Evolutionary conservation across 805 yeast genomes (phyloP), one percentile per base, ranked within the genome.

Genomic region (Komagataella kurtzmanii): DNA sequence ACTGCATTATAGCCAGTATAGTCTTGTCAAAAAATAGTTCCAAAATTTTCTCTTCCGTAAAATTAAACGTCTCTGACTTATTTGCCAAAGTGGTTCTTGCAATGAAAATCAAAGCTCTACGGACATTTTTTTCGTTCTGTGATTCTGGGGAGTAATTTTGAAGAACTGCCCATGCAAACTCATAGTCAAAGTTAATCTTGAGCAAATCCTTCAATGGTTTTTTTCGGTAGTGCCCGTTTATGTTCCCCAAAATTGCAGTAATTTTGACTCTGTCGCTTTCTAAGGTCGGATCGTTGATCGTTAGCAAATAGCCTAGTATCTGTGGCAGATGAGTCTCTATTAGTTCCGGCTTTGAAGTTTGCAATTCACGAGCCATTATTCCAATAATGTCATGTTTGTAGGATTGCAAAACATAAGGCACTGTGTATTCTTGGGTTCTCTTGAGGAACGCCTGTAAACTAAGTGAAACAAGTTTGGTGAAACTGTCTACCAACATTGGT

Each of bases 1-100:
- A 74, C 55, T 86, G 91, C 3, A 87, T 83, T 17, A 89, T 71
- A 53, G 90, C 95, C 12, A 89, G 67, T 3, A 87, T 79, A 59
- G 80, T 76, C 46, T 76, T 77, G 23, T 46, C 44, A 40, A 51
- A 51, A 24, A 51, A 51, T 3, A 47, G 43, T 7, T 46, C 49
- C 8, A 7, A 50, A 48, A 12, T 57, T 51, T 67, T 66, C 57
- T 50, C 58, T 48, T 24, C 63, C 17, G 23, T 18, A 17, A 40
- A 19, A 6, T 40, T 21, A 10, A 17, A 18, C 14, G 48, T 21
- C 10, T 24, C 40, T n/a, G 30, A 46, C 17, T 24, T 36, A 21
- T 21, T 46, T n/a, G 48, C 18, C 12, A 56, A 30, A 17, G 59
- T 48, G 48, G 61, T 58, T 50, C 58, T 45, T 23, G 58, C 64